A percentile compares a stretch with the other conserved stretches of the same genome.
Evolutionary conservation across 2,329 filamentous ascomycete species (phyloP).

Genomic region (Cylindrodendrum hubeiense): DNA sequence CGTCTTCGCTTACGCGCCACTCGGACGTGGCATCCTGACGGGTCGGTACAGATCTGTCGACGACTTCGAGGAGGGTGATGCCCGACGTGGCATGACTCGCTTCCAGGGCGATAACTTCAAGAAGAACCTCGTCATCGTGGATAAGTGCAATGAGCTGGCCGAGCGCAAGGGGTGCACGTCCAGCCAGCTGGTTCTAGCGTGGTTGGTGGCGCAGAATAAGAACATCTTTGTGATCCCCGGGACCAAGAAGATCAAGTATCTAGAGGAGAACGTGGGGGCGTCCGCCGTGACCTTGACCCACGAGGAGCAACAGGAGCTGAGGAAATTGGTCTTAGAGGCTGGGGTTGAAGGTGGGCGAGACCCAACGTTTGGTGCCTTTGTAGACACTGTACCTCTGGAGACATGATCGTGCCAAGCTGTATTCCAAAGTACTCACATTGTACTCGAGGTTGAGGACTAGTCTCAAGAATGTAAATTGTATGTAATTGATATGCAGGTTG

Average conservation of each 20-base stretch:
- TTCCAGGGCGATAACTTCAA: slow-evolving; percentile 44
- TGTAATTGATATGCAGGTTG: slow-evolving; percentile 20
- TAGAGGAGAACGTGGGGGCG: slow-evolving; percentile 60
- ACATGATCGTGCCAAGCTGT: slow-evolving; percentile 2
- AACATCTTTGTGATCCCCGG: slow-evolving; percentile 71
- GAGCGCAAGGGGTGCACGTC: slow-evolving; percentile 67
- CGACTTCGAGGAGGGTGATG: slow-evolving; percentile 56
- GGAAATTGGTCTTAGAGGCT: slow-evolving; percentile 44
- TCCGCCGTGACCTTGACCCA: slow-evolving; percentile 47
- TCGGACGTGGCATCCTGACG: slow-evolving; percentile 70
- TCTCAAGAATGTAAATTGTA: slow-evolving; percentile 6
- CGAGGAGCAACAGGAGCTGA: slow-evolving; percentile 51
- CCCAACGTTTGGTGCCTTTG: slow-evolving; percentile 31
- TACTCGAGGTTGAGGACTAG: not conserved
- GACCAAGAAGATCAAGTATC: slow-evolving; percentile 60
- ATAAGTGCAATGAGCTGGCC: slow-evolving; percentile 46
- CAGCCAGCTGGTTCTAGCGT: slow-evolving; percentile 71
- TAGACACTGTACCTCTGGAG: slow-evolving; percentile 34
- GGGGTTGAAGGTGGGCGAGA: slow-evolving; percentile 45
- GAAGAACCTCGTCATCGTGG: slow-evolving; percentile 68
- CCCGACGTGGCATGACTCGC: slow-evolving; percentile 28
- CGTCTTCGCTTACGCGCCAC: slow-evolving; percentile 69
- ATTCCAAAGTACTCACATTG: not conserved
- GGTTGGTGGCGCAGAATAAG: slow-evolving; percentile 70
- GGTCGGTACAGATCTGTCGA: slow-evolving; percentile 59